Percentiles rank a stretch among this genome's conserved stretches.
Conservation (phyloP, 192 early-diverging fungal species). For the Chytriomyces sp. region DNA sequence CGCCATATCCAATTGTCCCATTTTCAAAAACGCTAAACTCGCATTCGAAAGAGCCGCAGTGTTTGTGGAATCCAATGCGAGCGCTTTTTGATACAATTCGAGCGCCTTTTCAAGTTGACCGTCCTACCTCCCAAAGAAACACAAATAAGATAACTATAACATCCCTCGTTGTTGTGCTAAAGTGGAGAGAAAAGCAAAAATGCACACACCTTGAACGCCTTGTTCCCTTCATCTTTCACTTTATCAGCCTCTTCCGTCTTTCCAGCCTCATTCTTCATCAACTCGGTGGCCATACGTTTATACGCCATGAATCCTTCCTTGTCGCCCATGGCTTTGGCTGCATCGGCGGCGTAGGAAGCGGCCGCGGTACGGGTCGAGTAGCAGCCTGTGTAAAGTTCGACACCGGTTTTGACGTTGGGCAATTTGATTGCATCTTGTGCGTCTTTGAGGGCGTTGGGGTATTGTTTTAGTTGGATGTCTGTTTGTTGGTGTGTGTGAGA, state of each 20-base stretch:
- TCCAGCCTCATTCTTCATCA: conserved; percentile 34
- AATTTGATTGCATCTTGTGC: conserved; percentile 28
- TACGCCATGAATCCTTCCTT: conserved; percentile 22
- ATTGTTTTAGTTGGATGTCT: conserved; percentile 41
- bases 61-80: conserved; percentile 28
- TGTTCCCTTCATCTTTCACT: conserved; percentile 43
- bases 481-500: background rate
- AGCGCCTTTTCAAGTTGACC: conserved; percentile 34
- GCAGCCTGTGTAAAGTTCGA: conserved; percentile 40
- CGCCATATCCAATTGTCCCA: conserved; percentile 17
- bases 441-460: conserved; percentile 31
- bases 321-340: conserved; percentile 18
- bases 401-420: conserved; percentile 20
- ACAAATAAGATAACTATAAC: background rate
- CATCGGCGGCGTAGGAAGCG: conserved; percentile 31
- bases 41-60: conserved; percentile 35
- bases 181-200: no score
- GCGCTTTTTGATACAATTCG: conserved; percentile 27
- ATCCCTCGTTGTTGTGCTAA: no score
- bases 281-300: conserved; percentile 38
- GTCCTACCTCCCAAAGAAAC: conserved; percentile 1
- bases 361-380: conserved; percentile 40
- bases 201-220: conserved; percentile 24
- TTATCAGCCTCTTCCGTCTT: conserved; percentile 11
- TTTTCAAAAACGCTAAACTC: conserved; percentile 17